Conservation (phyloP, 495 filamentous ascomycete species). For the Paragyromitra xinjiangensis region DNA sequence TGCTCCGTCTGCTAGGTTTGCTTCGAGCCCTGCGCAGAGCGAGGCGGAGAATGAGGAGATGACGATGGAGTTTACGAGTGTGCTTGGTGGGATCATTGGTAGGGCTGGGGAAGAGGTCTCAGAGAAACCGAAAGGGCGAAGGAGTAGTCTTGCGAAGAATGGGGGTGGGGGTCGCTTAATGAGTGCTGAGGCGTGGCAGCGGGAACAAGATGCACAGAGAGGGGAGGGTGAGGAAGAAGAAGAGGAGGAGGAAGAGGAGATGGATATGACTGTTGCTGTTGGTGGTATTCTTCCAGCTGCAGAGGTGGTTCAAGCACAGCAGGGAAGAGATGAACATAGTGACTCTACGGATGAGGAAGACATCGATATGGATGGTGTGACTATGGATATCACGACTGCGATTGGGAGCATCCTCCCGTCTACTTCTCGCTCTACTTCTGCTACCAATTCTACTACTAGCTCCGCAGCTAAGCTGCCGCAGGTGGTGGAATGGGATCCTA, state of each 20-base stretch:
- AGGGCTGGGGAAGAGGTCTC: slow-evolving; percentile 64
- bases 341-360: slow-evolving; percentile 31
- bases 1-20: background rate
- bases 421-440: background rate
- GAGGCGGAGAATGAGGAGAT: slow-evolving; percentile 69
- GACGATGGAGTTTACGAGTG: slow-evolving; percentile 86
- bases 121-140: slow-evolving; percentile 59
- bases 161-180: slow-evolving; percentile 48
- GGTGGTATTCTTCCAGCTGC: slow-evolving; percentile 69
- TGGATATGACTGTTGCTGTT: slow-evolving; percentile 73
- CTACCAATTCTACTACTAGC: background rate
- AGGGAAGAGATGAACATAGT: slow-evolving; percentile 33
- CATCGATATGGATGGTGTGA: slow-evolving; percentile 50
- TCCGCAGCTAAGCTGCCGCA: background rate
- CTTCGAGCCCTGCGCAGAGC: background rate
- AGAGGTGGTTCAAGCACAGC: slow-evolving; percentile 61
- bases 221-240: slow-evolving; percentile 64
- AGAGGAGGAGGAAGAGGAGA: slow-evolving; percentile 69
- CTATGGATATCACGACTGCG: slow-evolving; percentile 54
- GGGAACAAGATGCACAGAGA: slow-evolving; percentile 77
- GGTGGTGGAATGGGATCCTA: slow-evolving; percentile 12
- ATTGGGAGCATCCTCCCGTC: slow-evolving; percentile 46
- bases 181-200: slow-evolving; percentile 62
- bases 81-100: slow-evolving; percentile 76
- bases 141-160: slow-evolving; percentile 49